Conservation (phyloP, 768 basidiomycete species). For the Holtermannia corniformis region DNA sequence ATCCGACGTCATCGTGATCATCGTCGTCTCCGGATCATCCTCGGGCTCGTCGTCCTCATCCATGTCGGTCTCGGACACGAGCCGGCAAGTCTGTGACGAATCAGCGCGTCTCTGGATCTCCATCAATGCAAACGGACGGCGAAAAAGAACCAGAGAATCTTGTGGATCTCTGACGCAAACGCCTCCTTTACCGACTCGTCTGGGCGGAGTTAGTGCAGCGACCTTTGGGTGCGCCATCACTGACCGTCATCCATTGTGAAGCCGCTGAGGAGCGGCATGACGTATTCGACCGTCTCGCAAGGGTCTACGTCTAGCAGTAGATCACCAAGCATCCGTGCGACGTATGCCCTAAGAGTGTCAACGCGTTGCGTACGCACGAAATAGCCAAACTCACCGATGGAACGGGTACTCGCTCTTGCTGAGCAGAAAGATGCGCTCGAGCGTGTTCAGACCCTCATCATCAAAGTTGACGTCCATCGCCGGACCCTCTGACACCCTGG, state of each 20-base stretch:
- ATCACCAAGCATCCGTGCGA: conserved; percentile 70
- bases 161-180: conserved; percentile 65
- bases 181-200: conserved; percentile 85
- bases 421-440: conserved; percentile 88
- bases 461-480: conserved; percentile 49
- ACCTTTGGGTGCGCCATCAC: conserved; percentile 18
- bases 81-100: conserved; percentile 55
- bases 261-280: conserved; percentile 74
- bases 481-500: conserved; percentile 22
- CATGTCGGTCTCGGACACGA: conserved; percentile 50
- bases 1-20: conserved; percentile 7
- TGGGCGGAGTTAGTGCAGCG: no score
- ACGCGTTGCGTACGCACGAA: no score
- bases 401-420: conserved; percentile 63
- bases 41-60: conserved; percentile 14
- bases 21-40: conserved; percentile 11
- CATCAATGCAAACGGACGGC: conserved; percentile 25
- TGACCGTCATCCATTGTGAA: conserved; percentile 79
- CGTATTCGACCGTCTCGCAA: conserved; percentile 83
- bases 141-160: conserved; percentile 89
- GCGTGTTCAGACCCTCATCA: conserved; percentile 68
- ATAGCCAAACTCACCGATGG: conserved; percentile 50
- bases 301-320: conserved; percentile 67
- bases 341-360: conserved; percentile 55
- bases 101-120: not conserved